phyloP scores from a whole-genome alignment of 306 rosid genomes.

The Sesbania bispinosa region DNA sequence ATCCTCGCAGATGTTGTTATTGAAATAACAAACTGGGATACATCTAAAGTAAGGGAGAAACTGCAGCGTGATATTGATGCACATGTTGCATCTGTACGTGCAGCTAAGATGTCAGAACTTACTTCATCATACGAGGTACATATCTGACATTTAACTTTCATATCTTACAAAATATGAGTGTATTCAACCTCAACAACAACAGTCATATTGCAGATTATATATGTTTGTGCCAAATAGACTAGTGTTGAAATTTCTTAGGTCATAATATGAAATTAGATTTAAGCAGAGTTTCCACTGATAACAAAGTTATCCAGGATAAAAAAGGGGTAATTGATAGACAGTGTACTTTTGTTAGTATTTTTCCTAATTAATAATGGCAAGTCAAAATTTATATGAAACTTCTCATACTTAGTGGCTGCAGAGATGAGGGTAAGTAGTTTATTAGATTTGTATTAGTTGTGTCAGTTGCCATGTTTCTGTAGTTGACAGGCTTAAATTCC shows the following conservation, averaged over 20 bases:
- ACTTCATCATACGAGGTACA: conserved; percentile 60
- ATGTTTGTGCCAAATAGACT: neutral
- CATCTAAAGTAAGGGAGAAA: conserved; percentile 79
- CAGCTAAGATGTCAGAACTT: conserved; percentile 71
- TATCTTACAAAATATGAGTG: neutral
- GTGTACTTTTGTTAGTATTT: neutral
- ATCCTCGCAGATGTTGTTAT: conserved; percentile 65
- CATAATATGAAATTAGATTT: neutral
- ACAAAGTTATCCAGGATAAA: neutral
- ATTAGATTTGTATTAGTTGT: neutral
- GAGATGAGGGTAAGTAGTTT: neutral
- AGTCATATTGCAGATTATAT: neutral
- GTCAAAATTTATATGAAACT: conserved; percentile 4
- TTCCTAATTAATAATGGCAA: neutral
- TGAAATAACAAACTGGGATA: conserved; percentile 70
- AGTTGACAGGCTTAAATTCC: neutral
- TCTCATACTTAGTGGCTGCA: conserved; percentile 13
- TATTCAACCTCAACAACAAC: neutral
- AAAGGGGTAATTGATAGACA: neutral
- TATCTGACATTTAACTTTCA: neutral
- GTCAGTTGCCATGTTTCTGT: neutral
- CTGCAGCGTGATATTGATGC: conserved; percentile 76
- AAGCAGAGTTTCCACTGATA: neutral
- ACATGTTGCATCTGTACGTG: conserved; percentile 57
- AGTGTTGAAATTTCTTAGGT: neutral